A percentile compares a stretch with the other conserved stretches of the same genome.
Conservation (phyloP, 73 alveolate species). For the Symbiodinium natans region DNA sequence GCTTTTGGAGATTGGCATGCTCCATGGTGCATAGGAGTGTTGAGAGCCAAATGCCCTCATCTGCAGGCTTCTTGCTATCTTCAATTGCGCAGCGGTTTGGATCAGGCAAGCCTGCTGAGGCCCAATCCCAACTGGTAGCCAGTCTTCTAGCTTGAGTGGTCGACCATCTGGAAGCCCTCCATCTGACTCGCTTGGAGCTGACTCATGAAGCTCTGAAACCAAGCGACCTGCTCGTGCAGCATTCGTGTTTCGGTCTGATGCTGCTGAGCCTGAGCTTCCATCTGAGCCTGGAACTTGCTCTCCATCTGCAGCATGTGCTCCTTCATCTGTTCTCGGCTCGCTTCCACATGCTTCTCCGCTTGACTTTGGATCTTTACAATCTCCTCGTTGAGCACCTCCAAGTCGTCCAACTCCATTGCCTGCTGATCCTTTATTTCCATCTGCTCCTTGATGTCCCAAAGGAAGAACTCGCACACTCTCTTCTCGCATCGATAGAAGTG, state of each 20-base stretch:
- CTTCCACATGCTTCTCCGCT: background rate
- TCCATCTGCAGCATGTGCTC: background rate
- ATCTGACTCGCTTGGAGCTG: background rate
- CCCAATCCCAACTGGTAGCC: background rate
- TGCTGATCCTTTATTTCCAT: background rate
- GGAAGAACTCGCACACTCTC: conserved; percentile 28
- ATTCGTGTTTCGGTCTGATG: background rate
- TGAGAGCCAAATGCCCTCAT: background rate
- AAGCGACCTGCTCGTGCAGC: background rate
- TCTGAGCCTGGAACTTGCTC: background rate
- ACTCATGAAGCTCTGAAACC: background rate
- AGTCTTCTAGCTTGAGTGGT: background rate
- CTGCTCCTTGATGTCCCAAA: background rate
- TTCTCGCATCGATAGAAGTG: background rate
- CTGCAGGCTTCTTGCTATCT: background rate
- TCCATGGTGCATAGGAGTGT: background rate
- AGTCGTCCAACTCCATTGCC: background rate
- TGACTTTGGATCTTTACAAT: background rate
- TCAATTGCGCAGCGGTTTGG: background rate
- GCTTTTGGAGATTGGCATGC: background rate
- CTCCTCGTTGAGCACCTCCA: background rate
- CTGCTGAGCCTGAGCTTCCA: background rate
- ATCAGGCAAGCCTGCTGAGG: background rate
- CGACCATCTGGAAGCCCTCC: background rate
- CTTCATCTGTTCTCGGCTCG: background rate